Evolutionary conservation across 139 green algal species (phyloP).

Genomic region (Closterium sp.): DNA sequence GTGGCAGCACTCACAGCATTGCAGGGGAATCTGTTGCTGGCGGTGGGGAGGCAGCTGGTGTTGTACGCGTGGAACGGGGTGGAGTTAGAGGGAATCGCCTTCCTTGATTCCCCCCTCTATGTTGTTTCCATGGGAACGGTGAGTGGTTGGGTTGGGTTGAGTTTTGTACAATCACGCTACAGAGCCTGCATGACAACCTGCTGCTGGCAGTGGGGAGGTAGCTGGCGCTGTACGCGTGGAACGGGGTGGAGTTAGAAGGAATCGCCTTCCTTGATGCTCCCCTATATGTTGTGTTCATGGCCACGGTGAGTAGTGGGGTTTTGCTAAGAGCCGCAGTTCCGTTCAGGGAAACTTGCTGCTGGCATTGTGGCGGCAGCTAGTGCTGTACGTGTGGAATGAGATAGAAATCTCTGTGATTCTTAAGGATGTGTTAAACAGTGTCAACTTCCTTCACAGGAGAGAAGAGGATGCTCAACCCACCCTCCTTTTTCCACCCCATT

Average conservation of each 20-base stretch:
- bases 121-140: slow-evolving; percentile 52
- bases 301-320: no score
- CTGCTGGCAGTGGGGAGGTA: slow-evolving; percentile 32
- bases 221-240: slow-evolving; percentile 47
- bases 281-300: no score
- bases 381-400: slow-evolving; percentile 53
- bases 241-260: slow-evolving; percentile 46
- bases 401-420: no score
- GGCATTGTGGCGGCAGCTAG: slow-evolving; percentile 27
- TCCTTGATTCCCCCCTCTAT: slow-evolving; percentile 75
- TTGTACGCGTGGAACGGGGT: slow-evolving; percentile 53
- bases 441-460: no score
- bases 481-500: no score
- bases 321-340: slow-evolving; percentile 31
- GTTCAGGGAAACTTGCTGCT: no score
- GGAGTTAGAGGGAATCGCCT: slow-evolving; percentile 61
- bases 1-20: slow-evolving; percentile 25
- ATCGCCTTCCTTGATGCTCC: no score
- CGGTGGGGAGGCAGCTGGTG: slow-evolving; percentile 28
- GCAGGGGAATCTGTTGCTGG: slow-evolving; percentile 35
- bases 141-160: neutral
- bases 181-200: no score
- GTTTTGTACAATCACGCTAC: no score
- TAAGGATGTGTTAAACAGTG: no score
- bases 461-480: no score